Conservation (phyloP, 257 asterid species). For the Solanum medicagineum region DNA sequence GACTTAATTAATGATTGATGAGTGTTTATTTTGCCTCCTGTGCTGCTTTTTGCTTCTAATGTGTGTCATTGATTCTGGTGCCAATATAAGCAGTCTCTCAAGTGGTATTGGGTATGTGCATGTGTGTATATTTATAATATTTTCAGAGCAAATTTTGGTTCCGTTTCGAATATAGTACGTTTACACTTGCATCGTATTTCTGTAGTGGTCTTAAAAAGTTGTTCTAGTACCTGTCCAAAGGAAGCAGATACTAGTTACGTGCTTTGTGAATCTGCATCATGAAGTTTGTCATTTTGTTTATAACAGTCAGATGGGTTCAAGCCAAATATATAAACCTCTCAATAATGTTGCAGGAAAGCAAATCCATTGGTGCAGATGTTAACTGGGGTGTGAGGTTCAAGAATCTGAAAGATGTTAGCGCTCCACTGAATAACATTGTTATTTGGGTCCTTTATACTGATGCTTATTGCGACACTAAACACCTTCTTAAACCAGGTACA, state of each 20-base stretch:
- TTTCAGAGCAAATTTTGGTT: background rate
- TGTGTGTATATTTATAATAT: background rate
- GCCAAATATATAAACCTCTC: background rate
- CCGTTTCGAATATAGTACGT: background rate
- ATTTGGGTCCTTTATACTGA: background rate
- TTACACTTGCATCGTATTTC: background rate
- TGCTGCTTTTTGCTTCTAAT: background rate
- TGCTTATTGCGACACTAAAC: background rate
- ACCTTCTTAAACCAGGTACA: constrained; percentile 40
- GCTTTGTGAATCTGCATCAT: background rate
- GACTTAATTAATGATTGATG: background rate
- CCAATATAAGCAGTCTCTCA: background rate
- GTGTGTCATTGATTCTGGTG: background rate
- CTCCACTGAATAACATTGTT: background rate
- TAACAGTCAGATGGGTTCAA: background rate
- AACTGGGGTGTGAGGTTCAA: constrained; percentile 99
- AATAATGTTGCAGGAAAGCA: constrained; percentile 55
- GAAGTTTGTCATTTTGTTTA: background rate
- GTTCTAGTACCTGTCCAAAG: background rate
- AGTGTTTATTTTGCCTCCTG: background rate
- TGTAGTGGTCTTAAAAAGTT: background rate
- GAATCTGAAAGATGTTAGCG: constrained; percentile 61
- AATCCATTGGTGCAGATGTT: constrained; percentile 90
- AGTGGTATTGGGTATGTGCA: background rate
- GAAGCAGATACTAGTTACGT: background rate